phyloP scores from a whole-genome alignment of 345 rosid species.

The Salix purpurea region DNA sequence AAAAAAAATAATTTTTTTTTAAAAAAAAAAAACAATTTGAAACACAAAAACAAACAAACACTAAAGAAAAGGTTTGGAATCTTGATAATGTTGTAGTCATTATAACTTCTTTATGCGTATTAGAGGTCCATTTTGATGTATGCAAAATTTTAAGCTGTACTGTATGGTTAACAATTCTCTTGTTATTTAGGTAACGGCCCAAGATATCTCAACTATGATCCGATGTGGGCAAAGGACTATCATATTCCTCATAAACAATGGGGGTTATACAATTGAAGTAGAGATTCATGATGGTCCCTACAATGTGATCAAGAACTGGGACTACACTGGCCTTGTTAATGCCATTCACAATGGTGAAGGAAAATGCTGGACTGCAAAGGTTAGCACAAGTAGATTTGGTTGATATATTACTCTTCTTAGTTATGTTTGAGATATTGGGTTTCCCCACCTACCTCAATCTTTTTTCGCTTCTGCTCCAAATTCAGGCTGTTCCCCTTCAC shows the following conservation, averaged over 20 bases:
- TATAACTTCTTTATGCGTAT: not conserved
- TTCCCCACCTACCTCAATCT: not conserved
- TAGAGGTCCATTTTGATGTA: not conserved
- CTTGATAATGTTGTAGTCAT: not conserved
- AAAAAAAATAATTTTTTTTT: no score
- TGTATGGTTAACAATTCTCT: not conserved
- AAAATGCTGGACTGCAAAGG: constrained; percentile 75
- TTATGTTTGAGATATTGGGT: not conserved
- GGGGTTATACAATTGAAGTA: constrained; percentile 73
- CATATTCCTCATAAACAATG: constrained; percentile 71
- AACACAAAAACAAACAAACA: no score
- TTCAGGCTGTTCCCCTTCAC: not conserved
- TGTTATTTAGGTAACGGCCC: constrained; percentile 56
- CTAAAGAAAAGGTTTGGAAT: not conserved
- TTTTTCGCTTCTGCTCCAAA: not conserved
- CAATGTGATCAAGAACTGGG: constrained; percentile 77
- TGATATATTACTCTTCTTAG: no score
- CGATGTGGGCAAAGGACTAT: constrained; percentile 49
- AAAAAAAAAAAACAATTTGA: no score
- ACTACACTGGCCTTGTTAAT: constrained; percentile 54
- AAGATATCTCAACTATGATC: constrained; percentile 70
- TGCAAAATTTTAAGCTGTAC: not conserved
- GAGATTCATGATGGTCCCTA: constrained; percentile 79
- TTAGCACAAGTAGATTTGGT: constrained; percentile 12
- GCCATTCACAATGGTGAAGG: constrained; percentile 78